A percentile compares a stretch with the other conserved stretches of the same genome.
These are phyloP conservation scores for Gracilariopsis chorda DNA, from an alignment of 23 red algal genomes.

Conservation along the genomic window DNA sequence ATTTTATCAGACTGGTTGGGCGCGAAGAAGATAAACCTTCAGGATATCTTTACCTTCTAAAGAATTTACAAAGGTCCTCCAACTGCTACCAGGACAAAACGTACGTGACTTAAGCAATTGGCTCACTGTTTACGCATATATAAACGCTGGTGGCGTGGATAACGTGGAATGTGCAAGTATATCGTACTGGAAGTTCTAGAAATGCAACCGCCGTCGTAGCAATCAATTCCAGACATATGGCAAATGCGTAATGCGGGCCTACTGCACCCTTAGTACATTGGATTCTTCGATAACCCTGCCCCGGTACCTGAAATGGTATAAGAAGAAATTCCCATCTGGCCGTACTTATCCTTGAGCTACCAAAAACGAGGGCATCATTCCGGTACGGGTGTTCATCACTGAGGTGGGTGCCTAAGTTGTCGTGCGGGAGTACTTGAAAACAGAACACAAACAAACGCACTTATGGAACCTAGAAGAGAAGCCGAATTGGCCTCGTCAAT, in stretches of 20 bases:
- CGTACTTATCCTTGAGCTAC: neutral
- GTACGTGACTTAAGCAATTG: constrained; percentile 64
- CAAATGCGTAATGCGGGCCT: neutral
- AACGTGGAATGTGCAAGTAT: constrained; percentile 72
- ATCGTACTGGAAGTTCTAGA: constrained; percentile 37
- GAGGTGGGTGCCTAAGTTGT: constrained; percentile 74
- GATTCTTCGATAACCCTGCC: constrained; percentile 49
- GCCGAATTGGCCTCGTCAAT: constrained; percentile 28
- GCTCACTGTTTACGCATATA: constrained; percentile 67
- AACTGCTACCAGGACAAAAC: constrained; percentile 21
- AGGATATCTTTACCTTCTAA: constrained; percentile 53
- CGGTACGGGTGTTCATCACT: constrained; percentile 66
- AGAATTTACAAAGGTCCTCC: constrained; percentile 44
- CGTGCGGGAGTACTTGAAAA: constrained; percentile 59
- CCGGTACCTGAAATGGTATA: constrained; percentile 58
- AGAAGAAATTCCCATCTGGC: neutral
- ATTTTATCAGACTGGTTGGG: constrained; percentile 35
- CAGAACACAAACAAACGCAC: neutral
- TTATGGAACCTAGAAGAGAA: neutral
- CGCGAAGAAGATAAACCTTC: constrained; percentile 77
- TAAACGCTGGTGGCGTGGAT: constrained; percentile 63
- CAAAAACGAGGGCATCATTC: constrained; percentile 35
- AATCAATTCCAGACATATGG: neutral
- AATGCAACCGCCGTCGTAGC: neutral
- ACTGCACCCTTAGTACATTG: constrained; percentile 1